These are phyloP conservation scores for Trametes pubescens DNA, from an alignment of 1,284 basidiomycete species.

Conservation along the genomic window DNA sequence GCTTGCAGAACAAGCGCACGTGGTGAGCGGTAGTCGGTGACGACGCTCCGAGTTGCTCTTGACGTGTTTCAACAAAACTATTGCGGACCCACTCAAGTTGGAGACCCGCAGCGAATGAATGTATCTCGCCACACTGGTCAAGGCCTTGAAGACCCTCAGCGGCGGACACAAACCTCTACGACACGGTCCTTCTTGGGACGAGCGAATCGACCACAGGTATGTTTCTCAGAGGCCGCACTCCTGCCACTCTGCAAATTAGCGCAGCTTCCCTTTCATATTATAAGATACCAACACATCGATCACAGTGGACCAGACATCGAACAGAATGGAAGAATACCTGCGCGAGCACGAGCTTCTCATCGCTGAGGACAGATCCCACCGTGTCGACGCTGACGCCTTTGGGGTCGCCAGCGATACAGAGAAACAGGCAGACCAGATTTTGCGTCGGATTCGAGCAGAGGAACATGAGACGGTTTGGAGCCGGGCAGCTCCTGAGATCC, in stretches of 20 bases:
- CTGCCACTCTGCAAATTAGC: no score
- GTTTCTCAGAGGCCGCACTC: constrained; percentile 16
- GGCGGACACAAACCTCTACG: constrained; percentile 80
- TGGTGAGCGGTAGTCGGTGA: no score
- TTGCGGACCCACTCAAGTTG: no score
- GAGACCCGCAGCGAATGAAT: no score
- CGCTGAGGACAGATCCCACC: constrained; percentile 13
- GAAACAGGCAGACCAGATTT: constrained; percentile 14
- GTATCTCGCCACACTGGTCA: no score
- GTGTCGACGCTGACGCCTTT: constrained; percentile 12
- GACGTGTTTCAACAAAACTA: no score
- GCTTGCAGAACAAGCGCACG: no score
- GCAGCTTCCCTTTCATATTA: no score
- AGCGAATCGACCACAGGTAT: constrained; percentile 82
- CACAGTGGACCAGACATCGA: not conserved
- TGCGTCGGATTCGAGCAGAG: constrained; percentile 5
- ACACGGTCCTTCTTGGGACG: constrained; percentile 79
- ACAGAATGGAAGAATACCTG: constrained; percentile 18
- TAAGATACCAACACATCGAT: no score
- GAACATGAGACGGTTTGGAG: constrained; percentile 17
- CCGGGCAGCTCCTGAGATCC: constrained; percentile 6
- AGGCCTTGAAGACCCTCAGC: no score
- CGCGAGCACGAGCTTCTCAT: constrained; percentile 17
- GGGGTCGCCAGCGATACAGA: constrained; percentile 9
- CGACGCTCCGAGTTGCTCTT: no score